Conservation (phyloP, 495 filamentous ascomycete genomes). For the Aspergillus cavernicola region DNA sequence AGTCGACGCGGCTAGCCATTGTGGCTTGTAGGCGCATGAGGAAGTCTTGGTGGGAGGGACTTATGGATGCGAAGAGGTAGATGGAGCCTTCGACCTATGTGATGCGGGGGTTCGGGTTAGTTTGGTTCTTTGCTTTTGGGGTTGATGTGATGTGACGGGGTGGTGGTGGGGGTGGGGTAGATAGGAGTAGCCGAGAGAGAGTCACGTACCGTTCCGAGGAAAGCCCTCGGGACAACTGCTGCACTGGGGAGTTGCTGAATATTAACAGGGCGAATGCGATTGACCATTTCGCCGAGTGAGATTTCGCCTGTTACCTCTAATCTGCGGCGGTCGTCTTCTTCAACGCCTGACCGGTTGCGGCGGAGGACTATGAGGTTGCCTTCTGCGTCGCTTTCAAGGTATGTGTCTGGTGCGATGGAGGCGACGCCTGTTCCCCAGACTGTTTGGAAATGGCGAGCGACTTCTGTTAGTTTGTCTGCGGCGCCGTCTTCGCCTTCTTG, state of each 20-base stretch:
- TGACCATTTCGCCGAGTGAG: conserved; percentile 86
- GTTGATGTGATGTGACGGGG: neutral
- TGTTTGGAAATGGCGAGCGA: conserved; percentile 75
- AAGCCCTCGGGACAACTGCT: conserved; percentile 74
- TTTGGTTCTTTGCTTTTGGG: neutral
- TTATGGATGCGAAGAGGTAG: conserved; percentile 81
- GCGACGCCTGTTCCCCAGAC: conserved; percentile 77
- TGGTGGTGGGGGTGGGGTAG: neutral
- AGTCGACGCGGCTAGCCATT: conserved; percentile 61
- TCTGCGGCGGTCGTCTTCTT: conserved; percentile 65
- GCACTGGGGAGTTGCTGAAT: conserved; percentile 57
- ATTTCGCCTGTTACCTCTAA: conserved; percentile 76
- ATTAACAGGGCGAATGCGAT: conserved; percentile 64
- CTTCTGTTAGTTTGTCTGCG: conserved; percentile 57
- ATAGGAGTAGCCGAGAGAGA: too few species aligned
- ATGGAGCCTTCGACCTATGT: conserved; percentile 81
- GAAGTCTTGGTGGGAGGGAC: conserved; percentile 64
- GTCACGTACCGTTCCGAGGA: conserved; percentile 84
- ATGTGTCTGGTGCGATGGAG: conserved; percentile 65
- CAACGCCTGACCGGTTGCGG: conserved; percentile 67
- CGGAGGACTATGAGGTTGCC: conserved; percentile 81
- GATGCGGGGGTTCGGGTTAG: neutral
- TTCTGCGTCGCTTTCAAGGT: conserved; percentile 77
- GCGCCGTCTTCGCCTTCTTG: conserved; percentile 41
- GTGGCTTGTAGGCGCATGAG: conserved; percentile 77